Evolutionary conservation across 2,329 filamentous ascomycete genomes (phyloP).

Genomic region (Arthrobotrys pseudoclavata): DNA sequence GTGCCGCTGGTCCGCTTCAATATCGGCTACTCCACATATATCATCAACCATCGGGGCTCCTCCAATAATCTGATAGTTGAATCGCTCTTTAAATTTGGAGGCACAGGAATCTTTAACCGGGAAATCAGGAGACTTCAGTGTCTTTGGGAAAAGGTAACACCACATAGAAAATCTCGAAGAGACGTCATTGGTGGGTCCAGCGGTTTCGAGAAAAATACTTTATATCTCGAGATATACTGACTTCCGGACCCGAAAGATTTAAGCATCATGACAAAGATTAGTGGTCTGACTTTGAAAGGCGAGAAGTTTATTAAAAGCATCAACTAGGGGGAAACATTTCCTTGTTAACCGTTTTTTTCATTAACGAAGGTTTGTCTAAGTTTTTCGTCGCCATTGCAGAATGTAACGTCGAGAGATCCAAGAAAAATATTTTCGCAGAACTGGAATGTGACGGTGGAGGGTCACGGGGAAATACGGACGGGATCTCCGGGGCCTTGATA

Average conservation of each 20-base stretch:
- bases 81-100: neutral
- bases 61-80: conserved; percentile 6
- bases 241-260: conserved; percentile 19
- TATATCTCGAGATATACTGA: conserved; percentile 27
- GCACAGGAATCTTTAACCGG: conserved; percentile 1
- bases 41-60: neutral
- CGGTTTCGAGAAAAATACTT: conserved; percentile 31
- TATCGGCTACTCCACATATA: conserved; percentile 7
- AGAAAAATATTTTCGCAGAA: conserved; percentile 18
- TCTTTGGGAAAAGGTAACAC: conserved; percentile 42
- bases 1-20: neutral
- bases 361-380: neutral
- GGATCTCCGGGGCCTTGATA: conserved; percentile 30
- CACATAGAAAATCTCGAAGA: conserved; percentile 1
- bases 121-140: conserved; percentile 17
- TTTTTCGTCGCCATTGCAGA: conserved; percentile 13
- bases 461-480: conserved; percentile 46
- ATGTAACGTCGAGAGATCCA: conserved; percentile 46
- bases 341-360: neutral
- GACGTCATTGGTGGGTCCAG: conserved; percentile 36
- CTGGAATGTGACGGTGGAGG: conserved; percentile 38
- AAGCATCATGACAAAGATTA: conserved; percentile 29
- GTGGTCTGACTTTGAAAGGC: conserved; percentile 47
- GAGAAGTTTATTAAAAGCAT: conserved; percentile 54
- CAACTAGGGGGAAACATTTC: conserved; percentile 38